Evolutionary conservation across 306 rosid species (phyloP).

Genomic region (Luffa aegyptiaca): DNA sequence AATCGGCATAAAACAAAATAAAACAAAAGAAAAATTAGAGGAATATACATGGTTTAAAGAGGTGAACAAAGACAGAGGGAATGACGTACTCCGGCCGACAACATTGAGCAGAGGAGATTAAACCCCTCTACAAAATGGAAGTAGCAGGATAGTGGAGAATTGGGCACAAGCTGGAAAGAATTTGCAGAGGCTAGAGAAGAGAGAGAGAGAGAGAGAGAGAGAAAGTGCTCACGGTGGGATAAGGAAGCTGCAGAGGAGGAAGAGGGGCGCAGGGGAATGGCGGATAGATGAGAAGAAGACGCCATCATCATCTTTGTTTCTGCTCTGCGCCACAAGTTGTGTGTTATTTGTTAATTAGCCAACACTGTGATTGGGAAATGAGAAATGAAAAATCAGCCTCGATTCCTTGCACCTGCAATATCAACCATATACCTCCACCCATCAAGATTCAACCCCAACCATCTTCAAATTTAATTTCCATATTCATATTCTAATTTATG

Average conservation of each 20-base stretch:
- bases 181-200: not conserved
- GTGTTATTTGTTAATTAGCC: not conserved
- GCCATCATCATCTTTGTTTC: slow-evolving; percentile 26
- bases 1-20: not conserved
- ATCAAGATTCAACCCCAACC: too few relatives aligned
- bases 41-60: not conserved
- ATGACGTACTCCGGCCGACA: not conserved
- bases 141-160: not conserved
- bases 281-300: slow-evolving; percentile 39
- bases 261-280: slow-evolving; percentile 28
- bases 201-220: not conserved
- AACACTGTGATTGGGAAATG: not conserved
- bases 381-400: too few relatives aligned
- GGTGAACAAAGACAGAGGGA: not conserved
- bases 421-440: not conserved
- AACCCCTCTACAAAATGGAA: not conserved
- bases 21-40: not conserved
- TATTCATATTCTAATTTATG: too few relatives aligned
- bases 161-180: not conserved
- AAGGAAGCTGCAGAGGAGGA: slow-evolving; percentile 13
- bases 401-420: too few relatives aligned
- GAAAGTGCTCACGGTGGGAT: slow-evolving; percentile 18
- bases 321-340: not conserved
- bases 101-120: not conserved
- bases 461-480: too few relatives aligned